These are phyloP conservation scores for Ceratocystis destructans DNA, from an alignment of 2,329 filamentous ascomycete species.

Conservation along the genomic window DNA sequence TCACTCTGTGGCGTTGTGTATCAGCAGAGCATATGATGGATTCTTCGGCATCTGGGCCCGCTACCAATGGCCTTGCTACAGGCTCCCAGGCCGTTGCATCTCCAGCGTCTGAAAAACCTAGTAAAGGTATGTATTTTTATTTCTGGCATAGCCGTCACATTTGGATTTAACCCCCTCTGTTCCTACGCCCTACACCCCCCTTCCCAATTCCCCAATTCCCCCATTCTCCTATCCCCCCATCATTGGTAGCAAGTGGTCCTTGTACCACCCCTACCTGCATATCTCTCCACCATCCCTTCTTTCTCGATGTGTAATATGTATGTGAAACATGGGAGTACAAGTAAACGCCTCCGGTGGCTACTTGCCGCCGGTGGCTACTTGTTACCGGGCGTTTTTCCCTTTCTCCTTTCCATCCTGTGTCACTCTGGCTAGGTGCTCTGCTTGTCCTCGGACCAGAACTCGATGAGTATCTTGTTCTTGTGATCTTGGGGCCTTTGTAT, in stretches of 20 bases:
- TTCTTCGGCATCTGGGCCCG: neutral
- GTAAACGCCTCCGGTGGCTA: neutral
- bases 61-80: conserved; percentile 9
- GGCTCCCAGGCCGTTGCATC: conserved; percentile 9
- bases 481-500: neutral
- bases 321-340: neutral
- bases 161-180: neutral
- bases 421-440: neutral
- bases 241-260: neutral
- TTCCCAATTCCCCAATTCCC: no score
- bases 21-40: neutral
- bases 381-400: neutral
- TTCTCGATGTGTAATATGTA: neutral
- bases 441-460: neutral
- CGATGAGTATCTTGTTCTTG: neutral
- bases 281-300: neutral
- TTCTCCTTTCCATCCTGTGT: neutral
- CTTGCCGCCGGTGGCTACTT: neutral
- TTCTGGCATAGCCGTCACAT: neutral
- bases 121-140: conserved; percentile 15
- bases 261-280: neutral
- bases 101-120: conserved; percentile 15
- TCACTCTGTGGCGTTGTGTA: neutral
- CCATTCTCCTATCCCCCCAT: no score
- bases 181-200: neutral